Evolutionary conservation across 495 filamentous ascomycete genomes (phyloP), one percentile per base, ranked within the genome.

Genomic region (Penicillium taxi): DNA sequence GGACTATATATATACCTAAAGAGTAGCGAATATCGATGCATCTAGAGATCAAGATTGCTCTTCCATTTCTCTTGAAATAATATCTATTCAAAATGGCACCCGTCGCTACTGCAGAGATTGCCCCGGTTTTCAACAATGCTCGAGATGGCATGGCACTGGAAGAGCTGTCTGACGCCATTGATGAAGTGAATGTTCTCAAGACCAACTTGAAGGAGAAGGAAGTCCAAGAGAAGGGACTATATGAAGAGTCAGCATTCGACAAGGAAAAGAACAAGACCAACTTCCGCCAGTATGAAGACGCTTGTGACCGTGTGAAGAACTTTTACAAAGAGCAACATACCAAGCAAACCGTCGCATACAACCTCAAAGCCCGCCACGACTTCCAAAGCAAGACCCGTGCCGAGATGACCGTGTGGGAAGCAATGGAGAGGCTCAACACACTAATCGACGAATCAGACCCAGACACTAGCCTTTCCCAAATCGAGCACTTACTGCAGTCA

Each of bases 401-500:
- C 13, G 70, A 81, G 50, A 84, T 93, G 82, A 80, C 75, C 22
- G 63, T 94, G 49, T 94, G 87, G 87, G 67, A 89, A 50, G 87
- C 87, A 6, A 89, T 93, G 60, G 82, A 89, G 69, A 89, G 82
- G 55, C 76, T 93, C 37, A 86, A 93, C 67, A 84, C 82, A 1
- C 67, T 93, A 5, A 82, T 93, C 56, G 87, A 94, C 64, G 84
- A 90, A 53, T 82, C 75, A 25, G 86, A 94, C 58, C 87, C 87
- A 0, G 85, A 94, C 66, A 93, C 86, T 36, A 76, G 72, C 25
- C 78, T 94, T 39, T 80, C 74, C 12, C 87, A 93, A 62, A 89
- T 93, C 58, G 82, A 91, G 58, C 87, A 94, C 56, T 65, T 91
- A 1, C 72, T 93, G 2, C 87, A 94, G 50, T 78, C 80, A 19